Evolutionary conservation across 441 rosid species (phyloP).

Genomic region (Euphorbia schlechtendalii): DNA sequence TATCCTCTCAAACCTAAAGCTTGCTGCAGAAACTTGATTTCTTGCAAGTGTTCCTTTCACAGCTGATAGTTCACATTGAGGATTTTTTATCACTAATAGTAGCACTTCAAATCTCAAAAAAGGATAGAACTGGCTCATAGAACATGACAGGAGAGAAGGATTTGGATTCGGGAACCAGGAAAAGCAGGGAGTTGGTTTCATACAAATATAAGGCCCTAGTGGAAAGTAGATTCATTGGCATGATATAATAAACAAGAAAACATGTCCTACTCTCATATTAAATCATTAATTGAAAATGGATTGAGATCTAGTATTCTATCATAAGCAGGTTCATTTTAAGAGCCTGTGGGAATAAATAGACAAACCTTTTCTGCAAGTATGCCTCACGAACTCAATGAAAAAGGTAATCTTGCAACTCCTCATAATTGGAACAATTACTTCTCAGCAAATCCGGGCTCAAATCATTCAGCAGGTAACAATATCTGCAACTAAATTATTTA

Average conservation of each 20-base stretch:
- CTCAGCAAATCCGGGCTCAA: slow-evolving; percentile 66
- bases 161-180: no score
- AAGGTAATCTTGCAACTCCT: slow-evolving; percentile 70
- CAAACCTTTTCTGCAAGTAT: slow-evolving; percentile 80
- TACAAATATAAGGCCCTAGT: no score
- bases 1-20: slow-evolving; percentile 95
- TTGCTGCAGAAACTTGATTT: slow-evolving; percentile 92
- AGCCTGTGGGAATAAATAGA: no score
- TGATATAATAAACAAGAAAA: no score
- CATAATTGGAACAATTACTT: slow-evolving; percentile 61
- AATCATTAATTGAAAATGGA: neutral
- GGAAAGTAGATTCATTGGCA: no score
- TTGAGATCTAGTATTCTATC: no score
- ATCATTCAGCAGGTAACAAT: slow-evolving; percentile 81
- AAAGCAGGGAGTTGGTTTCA: no score
- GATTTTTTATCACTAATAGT: no score
- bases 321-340: no score
- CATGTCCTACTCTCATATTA: neutral
- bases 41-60: slow-evolving; percentile 98
- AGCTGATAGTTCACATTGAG: slow-evolving; percentile 42
- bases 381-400: slow-evolving; percentile 81
- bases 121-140: no score
- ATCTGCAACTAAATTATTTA: slow-evolving; percentile 39
- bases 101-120: no score
- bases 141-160: no score